Evolutionary conservation across 148 eudicot genomes (phyloP).

Genomic region (Oxyria digyna): DNA sequence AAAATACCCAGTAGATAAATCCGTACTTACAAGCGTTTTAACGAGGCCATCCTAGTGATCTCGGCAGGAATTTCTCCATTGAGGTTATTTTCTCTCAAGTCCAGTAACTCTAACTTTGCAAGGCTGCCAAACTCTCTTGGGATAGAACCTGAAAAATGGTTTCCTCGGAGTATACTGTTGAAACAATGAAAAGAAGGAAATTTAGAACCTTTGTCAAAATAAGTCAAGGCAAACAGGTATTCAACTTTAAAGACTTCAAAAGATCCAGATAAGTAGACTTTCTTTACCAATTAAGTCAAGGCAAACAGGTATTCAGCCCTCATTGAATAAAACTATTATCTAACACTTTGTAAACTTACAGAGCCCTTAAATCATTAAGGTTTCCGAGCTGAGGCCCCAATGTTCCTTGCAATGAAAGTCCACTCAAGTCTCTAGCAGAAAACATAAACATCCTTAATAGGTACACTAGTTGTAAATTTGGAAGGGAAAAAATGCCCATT

Average conservation of each 20-base stretch:
- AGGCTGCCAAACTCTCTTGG: constrained; percentile 66
- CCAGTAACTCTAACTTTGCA: constrained; percentile 54
- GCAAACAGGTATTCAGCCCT: neutral
- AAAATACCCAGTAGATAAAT: neutral
- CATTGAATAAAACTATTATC: neutral
- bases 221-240: neutral
- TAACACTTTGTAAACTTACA: constrained; percentile 34
- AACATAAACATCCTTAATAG: neutral
- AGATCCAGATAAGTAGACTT: no score
- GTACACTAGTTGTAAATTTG: neutral
- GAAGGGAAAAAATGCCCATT: neutral
- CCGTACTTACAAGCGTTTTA: constrained; percentile 61
- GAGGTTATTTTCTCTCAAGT: constrained; percentile 68
- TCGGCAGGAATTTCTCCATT: constrained; percentile 64
- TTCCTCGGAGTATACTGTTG: constrained; percentile 53
- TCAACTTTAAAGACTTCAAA: neutral
- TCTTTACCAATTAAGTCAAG: neutral
- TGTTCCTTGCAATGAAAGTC: constrained; percentile 49
- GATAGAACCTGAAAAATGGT: constrained; percentile 60
- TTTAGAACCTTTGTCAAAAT: neutral
- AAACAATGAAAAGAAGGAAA: constrained; percentile 15
- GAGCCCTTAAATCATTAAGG: constrained; percentile 45
- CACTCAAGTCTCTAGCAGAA: constrained; percentile 40
- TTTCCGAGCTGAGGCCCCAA: constrained; percentile 56
- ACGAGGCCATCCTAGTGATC: constrained; percentile 39